These are phyloP conservation scores for Mycena vitilis DNA, from an alignment of 768 basidiomycete genomes.

Conservation along the genomic window DNA sequence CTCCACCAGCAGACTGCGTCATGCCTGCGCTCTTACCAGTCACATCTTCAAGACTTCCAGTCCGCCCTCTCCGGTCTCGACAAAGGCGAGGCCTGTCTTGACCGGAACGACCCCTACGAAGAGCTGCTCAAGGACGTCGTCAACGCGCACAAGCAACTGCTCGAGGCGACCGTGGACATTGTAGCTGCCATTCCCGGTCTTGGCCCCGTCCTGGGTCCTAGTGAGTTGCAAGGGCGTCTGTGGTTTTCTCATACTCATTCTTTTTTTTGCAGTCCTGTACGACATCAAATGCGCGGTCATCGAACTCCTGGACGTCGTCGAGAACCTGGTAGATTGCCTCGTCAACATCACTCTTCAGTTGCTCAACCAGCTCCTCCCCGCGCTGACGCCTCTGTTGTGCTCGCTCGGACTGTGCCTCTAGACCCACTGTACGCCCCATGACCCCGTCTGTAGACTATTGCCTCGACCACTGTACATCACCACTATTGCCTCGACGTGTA, in stretches of 20 bases:
- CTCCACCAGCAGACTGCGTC: conserved; percentile 53
- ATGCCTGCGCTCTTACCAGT: conserved; percentile 50
- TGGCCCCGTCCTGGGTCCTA: conserved; percentile 64
- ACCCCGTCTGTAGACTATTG: neutral
- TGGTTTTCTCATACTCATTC: conserved; percentile 13
- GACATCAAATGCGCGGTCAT: conserved; percentile 72
- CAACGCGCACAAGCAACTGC: conserved; percentile 59
- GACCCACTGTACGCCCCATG: neutral
- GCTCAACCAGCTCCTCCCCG: conserved; percentile 41
- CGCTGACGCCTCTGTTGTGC: conserved; percentile 11
- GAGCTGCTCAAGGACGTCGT: conserved; percentile 60
- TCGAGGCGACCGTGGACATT: conserved; percentile 48
- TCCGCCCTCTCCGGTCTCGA: conserved; percentile 46
- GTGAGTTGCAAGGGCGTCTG: conserved; percentile 51
- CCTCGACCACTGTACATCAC: neutral
- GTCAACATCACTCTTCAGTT: conserved; percentile 56
- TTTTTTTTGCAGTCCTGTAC: conserved; percentile 58
- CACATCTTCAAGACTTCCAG: conserved; percentile 47
- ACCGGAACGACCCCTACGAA: conserved; percentile 57
- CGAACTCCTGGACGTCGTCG: conserved; percentile 57
- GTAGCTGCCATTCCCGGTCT: conserved; percentile 56
- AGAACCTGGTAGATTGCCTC: conserved; percentile 61
- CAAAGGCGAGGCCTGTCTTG: conserved; percentile 62
- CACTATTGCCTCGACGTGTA: conserved; percentile 18
- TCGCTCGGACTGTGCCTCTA: conserved; percentile 7